Evolutionary conservation across 140 eudicot species (phyloP), one percentile per base, ranked within the genome.

Genomic region (Stevia rebaudiana): DNA sequence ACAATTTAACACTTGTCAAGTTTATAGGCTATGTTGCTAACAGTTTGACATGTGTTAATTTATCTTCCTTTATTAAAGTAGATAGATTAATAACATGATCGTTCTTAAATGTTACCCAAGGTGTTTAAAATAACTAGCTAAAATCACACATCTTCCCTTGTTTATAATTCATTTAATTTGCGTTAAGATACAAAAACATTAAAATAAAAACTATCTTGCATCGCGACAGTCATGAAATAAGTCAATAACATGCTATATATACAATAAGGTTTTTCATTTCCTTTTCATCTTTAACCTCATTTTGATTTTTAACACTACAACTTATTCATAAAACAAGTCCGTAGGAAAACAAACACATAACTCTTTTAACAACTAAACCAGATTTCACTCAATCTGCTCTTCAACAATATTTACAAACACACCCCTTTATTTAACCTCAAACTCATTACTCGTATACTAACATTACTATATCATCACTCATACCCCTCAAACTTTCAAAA

Each of bases 261-360:
- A 52, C 64, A 61, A 37, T 12, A 71, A 16, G 8, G n/a, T 58
- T 69, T 31, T 15, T 69, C 58, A 46, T 25, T 41, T 43, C 37
- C 64, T 70, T 68, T 72, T 15, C 16, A n/a, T 16, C 25, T 31
- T 52, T 53, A 63, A 68, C 72, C 42, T 15, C 3, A 40, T 72
- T 66, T 54, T 49, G 15, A n/a, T 50, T 54, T 72, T 63, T 61
- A 72, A 63, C 51, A 68, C 78, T 82, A 87, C 85, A 87, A 42
- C 17, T 79, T 80, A 84, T 80, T 82, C 81, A 75, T 84, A 63
- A 15, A 77, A 81, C 84, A 83, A 69, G 79, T 60, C 74, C 76
- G 40, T 40, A 46, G 47, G 65, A 64, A 75, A 10, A 23, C 21
- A 28, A 52, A 52, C 9, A 57, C 11, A 50, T 39, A 23, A n/a